Conservation (phyloP, 306 rosid genomes). For the Carpinus fangiana region DNA sequence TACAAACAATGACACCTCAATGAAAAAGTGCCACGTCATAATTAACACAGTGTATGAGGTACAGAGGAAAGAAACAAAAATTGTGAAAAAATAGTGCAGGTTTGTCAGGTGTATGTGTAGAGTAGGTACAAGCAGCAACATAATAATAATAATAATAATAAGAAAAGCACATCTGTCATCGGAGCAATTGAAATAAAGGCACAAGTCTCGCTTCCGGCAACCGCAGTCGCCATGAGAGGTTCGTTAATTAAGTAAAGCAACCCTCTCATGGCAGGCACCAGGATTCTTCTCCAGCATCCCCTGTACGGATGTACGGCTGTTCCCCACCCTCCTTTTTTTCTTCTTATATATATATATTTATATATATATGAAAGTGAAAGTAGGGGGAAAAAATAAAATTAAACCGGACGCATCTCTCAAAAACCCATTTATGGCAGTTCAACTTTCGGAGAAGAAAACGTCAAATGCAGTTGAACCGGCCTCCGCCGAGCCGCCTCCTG, state of each 20-base stretch:
- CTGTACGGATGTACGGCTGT: not conserved
- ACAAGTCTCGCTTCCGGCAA: not conserved
- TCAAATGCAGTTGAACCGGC: not conserved
- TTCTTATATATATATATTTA: no score
- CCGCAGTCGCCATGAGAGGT: not conserved
- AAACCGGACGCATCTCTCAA: not conserved
- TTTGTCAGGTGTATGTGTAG: slow-evolving; percentile 10
- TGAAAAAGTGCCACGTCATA: no score
- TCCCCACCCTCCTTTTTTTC: not conserved
- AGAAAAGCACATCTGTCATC: not conserved
- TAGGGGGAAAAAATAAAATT: no score
- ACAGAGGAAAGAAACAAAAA: slow-evolving; percentile 1
- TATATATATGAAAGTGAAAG: no score
- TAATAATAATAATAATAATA: no score
- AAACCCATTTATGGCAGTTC: not conserved
- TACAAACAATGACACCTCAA: no score
- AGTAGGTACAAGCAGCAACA: not conserved
- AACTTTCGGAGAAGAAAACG: not conserved
- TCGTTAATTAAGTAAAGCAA: not conserved
- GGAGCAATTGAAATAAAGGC: not conserved
- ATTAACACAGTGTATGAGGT: not conserved
- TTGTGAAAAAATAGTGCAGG: slow-evolving; percentile 1
- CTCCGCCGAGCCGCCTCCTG: not conserved
- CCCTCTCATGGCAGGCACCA: no score
- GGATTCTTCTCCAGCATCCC: not conserved